Evolutionary conservation across 441 rosid species (phyloP).

Genomic region (Cnidoscolus chayamansa): DNA sequence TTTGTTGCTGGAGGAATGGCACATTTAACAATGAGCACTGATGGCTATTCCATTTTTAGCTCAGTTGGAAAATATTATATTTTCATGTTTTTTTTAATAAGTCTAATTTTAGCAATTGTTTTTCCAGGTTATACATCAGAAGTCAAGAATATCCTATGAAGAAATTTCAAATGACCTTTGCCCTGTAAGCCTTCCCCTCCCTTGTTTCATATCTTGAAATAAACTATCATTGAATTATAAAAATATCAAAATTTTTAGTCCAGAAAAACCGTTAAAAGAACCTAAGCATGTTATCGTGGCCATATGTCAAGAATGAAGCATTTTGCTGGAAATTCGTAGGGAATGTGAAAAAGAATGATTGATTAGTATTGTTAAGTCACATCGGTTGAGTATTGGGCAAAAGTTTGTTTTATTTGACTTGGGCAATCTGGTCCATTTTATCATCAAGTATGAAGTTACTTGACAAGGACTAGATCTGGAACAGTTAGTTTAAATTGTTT

Average conservation of each 20-base stretch:
- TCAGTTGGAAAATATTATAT: not conserved
- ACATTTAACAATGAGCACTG: not conserved
- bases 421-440: no score
- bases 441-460: not conserved
- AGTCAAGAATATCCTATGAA: slow-evolving; percentile 60
- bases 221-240: not conserved
- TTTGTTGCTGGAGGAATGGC: not conserved
- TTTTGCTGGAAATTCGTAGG: not conserved
- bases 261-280: not conserved
- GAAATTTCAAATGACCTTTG: slow-evolving; percentile 70
- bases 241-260: not conserved
- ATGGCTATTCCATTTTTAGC: slow-evolving; percentile 1
- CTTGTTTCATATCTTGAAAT: not conserved
- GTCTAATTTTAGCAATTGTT: slow-evolving; percentile 4
- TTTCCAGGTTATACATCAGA: slow-evolving; percentile 59
- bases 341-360: no score
- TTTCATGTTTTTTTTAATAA: not conserved
- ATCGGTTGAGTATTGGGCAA: no score
- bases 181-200: slow-evolving; percentile 46
- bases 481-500: not conserved
- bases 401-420: no score
- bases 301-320: not conserved
- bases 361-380: no score
- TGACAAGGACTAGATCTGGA: not conserved
- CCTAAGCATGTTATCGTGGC: not conserved